Evolutionary conservation across 2,329 filamentous ascomycete genomes (phyloP).

Genomic region (Botrytis elliptica): DNA sequence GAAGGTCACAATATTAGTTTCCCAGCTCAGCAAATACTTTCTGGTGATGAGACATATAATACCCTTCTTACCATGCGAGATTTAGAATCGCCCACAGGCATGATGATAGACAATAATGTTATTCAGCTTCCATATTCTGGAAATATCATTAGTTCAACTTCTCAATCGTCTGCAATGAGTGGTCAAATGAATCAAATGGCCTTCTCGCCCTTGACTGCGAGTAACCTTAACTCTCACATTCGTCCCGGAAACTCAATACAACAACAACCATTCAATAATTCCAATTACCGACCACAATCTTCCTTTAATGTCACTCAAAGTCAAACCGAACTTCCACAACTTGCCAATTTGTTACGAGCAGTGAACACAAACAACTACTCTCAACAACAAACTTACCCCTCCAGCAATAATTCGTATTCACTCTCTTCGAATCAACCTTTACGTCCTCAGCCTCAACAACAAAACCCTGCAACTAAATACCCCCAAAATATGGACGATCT

Average conservation of each 20-base stretch:
- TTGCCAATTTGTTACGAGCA: conserved; percentile 7
- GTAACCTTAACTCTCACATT: conserved; percentile 11
- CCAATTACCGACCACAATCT: conserved; percentile 5
- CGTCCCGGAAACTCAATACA: neutral
- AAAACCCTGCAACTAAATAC: neutral
- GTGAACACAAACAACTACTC: neutral
- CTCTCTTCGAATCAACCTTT: conserved; percentile 11
- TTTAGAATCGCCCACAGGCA: neutral
- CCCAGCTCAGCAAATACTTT: neutral
- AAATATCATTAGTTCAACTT: conserved; percentile 2
- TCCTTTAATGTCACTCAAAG: neutral
- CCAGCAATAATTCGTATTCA: conserved; percentile 14
- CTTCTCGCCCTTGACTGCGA: conserved; percentile 3
- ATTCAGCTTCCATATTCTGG: conserved; percentile 17
- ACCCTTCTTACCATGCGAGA: conserved; percentile 9
- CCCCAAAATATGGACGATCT: conserved; percentile 14
- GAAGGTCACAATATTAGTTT: conserved; percentile 10
- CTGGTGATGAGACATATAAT: neutral
- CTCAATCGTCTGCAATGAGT: neutral
- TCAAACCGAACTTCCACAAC: conserved; percentile 10
- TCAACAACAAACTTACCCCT: neutral
- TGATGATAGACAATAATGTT: conserved; percentile 1
- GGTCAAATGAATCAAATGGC: neutral
- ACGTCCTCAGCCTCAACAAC: neutral
- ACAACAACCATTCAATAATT: neutral